Conservation (phyloP, 768 basidiomycete genomes). For the Boletus coccyginus region DNA sequence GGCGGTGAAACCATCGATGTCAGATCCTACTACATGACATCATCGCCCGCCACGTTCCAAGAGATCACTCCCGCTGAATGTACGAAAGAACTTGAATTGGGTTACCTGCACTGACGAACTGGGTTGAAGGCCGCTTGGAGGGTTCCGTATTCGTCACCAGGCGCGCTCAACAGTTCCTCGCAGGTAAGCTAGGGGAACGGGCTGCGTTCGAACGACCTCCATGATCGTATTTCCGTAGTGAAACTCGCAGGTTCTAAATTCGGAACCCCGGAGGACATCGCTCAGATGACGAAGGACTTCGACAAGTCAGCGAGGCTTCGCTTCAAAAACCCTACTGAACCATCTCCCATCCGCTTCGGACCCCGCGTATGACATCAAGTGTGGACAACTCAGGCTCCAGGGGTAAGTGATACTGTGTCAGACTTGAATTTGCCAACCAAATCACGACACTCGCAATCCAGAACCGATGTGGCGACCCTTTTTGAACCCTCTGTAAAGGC, state of each 20-base stretch:
- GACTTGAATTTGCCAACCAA: not conserved
- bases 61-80: constrained; percentile 50
- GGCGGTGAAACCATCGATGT: constrained; percentile 64
- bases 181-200: constrained; percentile 26
- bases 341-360: constrained; percentile 51
- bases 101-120: not conserved
- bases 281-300: constrained; percentile 41
- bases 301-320: constrained; percentile 47
- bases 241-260: constrained; percentile 42
- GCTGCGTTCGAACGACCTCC: not conserved
- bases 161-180: constrained; percentile 39
- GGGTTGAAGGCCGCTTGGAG: constrained; percentile 41
- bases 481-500: constrained; percentile 27
- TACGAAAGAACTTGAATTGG: constrained; percentile 15
- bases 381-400: constrained; percentile 45
- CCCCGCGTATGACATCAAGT: constrained; percentile 37
- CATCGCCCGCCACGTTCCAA: constrained; percentile 35
- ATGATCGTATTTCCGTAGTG: constrained; percentile 25
- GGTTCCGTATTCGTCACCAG: constrained; percentile 52
- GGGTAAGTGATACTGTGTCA: constrained; percentile 21
- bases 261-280: constrained; percentile 37
- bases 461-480: constrained; percentile 29
- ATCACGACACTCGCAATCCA: constrained; percentile 4
- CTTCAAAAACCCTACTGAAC: constrained; percentile 39
- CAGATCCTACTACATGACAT: constrained; percentile 48